Percentiles rank a stretch among this genome's conserved stretches.
These are phyloP conservation scores for Garcia nutans DNA, from an alignment of 345 rosid species.

Conservation along the genomic window DNA sequence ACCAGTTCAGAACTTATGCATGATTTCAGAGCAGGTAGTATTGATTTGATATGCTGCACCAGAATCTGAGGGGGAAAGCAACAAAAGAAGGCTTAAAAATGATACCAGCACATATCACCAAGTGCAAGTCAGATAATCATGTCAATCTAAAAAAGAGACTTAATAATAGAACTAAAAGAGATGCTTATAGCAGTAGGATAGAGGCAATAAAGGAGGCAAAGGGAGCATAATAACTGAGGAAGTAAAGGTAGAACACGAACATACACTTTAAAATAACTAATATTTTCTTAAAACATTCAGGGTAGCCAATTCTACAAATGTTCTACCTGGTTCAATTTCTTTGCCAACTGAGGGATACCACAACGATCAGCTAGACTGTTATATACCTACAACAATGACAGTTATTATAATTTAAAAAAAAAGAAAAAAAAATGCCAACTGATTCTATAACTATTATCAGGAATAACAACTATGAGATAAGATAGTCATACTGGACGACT, in stretches of 20 bases:
- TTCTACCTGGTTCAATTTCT: constrained; percentile 88
- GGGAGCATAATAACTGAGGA: not conserved
- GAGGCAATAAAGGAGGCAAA: not conserved
- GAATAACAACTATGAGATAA: constrained; percentile 12
- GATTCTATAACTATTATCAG: constrained; percentile 1
- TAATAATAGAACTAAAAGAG: not conserved
- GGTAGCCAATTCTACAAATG: constrained; percentile 12
- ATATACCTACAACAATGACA: constrained; percentile 49
- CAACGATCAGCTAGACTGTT: constrained; percentile 86
- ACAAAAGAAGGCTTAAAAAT: not conserved
- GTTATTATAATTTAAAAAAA: not conserved
- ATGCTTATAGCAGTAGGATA: not conserved
- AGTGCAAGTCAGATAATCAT: not conserved
- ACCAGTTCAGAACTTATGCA: constrained; percentile 64
- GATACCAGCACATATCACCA: not conserved
- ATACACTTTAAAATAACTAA: constrained; percentile 3
- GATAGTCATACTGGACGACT: constrained; percentile 75
- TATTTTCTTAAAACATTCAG: not conserved
- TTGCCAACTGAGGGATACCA: constrained; percentile 92
- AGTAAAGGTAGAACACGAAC: not conserved
- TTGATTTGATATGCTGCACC: constrained; percentile 76
- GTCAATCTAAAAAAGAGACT: not conserved
- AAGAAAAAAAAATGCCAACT: not conserved
- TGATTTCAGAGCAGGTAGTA: constrained; percentile 84
- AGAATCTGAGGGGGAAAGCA: constrained; percentile 54